phyloP scores from a whole-genome alignment of 495 filamentous ascomycete species.

The Elaphomyces granulatus region DNA sequence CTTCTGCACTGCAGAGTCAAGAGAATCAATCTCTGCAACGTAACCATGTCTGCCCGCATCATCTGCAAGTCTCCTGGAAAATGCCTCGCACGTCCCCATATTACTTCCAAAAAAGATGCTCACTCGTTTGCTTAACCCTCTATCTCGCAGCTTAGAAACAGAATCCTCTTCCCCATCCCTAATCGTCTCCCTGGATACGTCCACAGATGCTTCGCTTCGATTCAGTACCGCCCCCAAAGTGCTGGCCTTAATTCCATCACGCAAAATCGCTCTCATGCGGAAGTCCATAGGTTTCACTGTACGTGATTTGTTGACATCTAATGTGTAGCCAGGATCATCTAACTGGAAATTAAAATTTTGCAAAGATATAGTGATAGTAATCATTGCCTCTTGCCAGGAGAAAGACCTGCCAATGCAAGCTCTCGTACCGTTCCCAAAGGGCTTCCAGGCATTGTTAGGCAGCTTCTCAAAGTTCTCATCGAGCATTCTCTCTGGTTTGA shows the following conservation, averaged over 20 bases:
- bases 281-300: conserved; percentile 68
- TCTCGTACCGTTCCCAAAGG: no score
- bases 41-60: conserved; percentile 46
- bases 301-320: conserved; percentile 53
- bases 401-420: conserved; percentile 55
- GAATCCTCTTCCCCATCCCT: no score
- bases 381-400: conserved; percentile 47
- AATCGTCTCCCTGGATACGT: no score
- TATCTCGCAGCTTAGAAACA: no score
- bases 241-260: conserved; percentile 43
- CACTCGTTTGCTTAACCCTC: conserved; percentile 32
- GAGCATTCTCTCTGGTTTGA: conserved; percentile 52
- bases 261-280: conserved; percentile 48
- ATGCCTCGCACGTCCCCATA: conserved; percentile 58
- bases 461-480: conserved; percentile 44
- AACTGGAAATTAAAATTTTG: conserved; percentile 46
- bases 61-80: conserved; percentile 47
- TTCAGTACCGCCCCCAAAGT: conserved; percentile 39
- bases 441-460: conserved; percentile 48
- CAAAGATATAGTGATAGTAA: conserved; percentile 42
- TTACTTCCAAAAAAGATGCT: conserved; percentile 63
- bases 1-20: conserved; percentile 48
- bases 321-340: conserved; percentile 38
- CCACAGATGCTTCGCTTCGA: conserved; percentile 10
- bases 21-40: conserved; percentile 35